Evolutionary conservation across 179 eudicot genomes (phyloP).

Genomic region (Beta lomatogona): DNA sequence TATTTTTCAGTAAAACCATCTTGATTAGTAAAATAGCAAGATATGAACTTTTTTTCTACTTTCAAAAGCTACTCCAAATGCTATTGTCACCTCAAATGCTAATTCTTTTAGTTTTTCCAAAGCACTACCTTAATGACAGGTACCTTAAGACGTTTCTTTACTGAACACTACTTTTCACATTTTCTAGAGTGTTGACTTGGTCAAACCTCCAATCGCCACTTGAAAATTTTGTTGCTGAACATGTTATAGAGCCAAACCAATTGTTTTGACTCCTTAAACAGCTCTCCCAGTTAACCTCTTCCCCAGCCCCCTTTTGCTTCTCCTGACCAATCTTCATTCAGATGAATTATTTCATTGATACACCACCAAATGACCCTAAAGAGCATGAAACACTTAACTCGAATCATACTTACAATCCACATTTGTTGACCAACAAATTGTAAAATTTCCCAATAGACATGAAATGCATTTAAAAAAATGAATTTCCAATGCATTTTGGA

Average conservation of each 20-base stretch:
- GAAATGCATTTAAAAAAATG: too few species aligned
- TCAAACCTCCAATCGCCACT: not conserved
- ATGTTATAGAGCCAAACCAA: not conserved
- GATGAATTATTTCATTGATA: not conserved
- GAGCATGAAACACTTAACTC: not conserved
- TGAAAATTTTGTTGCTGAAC: not conserved
- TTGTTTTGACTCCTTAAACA: not conserved
- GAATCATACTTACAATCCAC: not conserved
- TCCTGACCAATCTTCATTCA: not conserved
- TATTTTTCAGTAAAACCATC: too few species aligned
- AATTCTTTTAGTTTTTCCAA: too few species aligned
- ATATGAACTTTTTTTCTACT: too few species aligned
- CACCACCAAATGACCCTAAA: not conserved
- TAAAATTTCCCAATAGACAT: not conserved
- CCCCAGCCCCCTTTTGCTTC: not conserved
- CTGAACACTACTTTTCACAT: too few species aligned
- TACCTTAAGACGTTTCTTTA: too few species aligned
- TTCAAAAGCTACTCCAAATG: too few species aligned
- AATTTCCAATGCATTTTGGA: too few species aligned
- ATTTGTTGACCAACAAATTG: not conserved
- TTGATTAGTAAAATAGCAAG: too few species aligned
- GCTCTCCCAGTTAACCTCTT: not conserved
- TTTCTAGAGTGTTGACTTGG: too few species aligned
- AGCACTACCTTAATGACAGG: too few species aligned
- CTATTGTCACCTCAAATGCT: too few species aligned